Evolutionary conservation across 106 monocot species (phyloP), one percentile per base, ranked within the genome.

Genomic region (Dendrobium chrysotoxum): DNA sequence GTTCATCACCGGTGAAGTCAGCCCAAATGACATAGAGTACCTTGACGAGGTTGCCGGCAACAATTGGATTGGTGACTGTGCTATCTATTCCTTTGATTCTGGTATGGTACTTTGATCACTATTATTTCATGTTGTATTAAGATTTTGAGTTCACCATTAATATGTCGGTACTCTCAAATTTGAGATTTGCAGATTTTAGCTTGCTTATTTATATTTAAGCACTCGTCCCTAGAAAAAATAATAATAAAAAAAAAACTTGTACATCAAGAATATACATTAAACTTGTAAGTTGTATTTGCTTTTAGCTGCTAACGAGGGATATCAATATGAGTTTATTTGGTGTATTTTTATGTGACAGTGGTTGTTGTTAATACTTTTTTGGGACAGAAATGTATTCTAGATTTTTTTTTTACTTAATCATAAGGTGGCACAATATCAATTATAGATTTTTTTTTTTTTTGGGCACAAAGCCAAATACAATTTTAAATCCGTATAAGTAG

Each of bases 1-100:
- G 65, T 26, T 55, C 0, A 73, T 88, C 20, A 81, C 77, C 16
- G 83, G 78, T 55, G 12, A 38, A 44, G 78, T 85, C 64, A 83
- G 83, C 18, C 78, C 83, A 18, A 13, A 35, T 26, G 85, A 88
- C 70, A 50, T 86, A 12, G 83, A 85, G 53, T 78, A 78, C 75
- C 83, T 88, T 28, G 83, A 83, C 66, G 64, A 85, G 76, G 61
- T 88, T 68, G 85, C 85, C 2, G 85, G 85, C 9, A 64, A 80
- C 44, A n/a, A 74, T 41, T 85, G 85, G 85, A 81, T 79, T 26
- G 83, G 83, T 9, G 81, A 88, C 79, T 85, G 78, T 81, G 88
- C 83, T 42, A 80, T 85, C 79, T 85, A 85, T 81, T 78, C 80
- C 11, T 88, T 74, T 55, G 81, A 81, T 81, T 47, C 80, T 35